Evolutionary conservation across 2,329 filamentous ascomycete genomes (phyloP).

Genomic region (Calonectria montana): DNA sequence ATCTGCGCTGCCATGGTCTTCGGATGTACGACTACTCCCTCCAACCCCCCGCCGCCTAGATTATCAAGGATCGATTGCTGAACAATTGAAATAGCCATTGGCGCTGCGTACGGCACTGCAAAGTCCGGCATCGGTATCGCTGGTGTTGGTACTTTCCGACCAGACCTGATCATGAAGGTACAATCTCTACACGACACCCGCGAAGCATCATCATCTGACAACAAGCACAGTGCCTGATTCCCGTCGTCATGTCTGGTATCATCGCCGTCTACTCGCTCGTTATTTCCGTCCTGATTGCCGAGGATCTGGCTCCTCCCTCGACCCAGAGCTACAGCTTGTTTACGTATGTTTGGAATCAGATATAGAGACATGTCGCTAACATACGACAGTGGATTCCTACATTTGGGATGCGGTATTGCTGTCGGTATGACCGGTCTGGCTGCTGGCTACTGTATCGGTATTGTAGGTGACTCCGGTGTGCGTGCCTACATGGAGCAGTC

Average conservation of each 20-base stretch:
- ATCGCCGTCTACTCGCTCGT: constrained; percentile 98
- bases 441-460: constrained; percentile 95
- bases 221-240: constrained; percentile 77
- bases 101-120: constrained; percentile 87
- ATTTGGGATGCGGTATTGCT: constrained; percentile 88
- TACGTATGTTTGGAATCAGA: constrained; percentile 64
- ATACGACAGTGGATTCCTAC: constrained; percentile 81
- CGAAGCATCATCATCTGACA: constrained; percentile 26
- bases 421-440: constrained; percentile 94
- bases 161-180: constrained; percentile 93
- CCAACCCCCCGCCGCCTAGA: constrained; percentile 25
- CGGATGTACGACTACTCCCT: constrained; percentile 70
- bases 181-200: not conserved
- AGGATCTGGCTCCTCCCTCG: constrained; percentile 81
- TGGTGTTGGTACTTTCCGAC: constrained; percentile 85
- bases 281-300: constrained; percentile 94
- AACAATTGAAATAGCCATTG: constrained; percentile 61
- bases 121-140: constrained; percentile 91
- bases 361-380: constrained; percentile 30
- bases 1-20: constrained; percentile 88
- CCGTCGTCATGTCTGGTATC: constrained; percentile 98
- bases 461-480: constrained; percentile 94
- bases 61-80: constrained; percentile 38
- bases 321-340: constrained; percentile 83
- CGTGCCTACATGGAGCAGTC: constrained; percentile 97